Evolutionary conservation across 2,329 filamentous ascomycete genomes (phyloP), one percentile per base, ranked within the genome.

Genomic region (Venturia aucupariae): DNA sequence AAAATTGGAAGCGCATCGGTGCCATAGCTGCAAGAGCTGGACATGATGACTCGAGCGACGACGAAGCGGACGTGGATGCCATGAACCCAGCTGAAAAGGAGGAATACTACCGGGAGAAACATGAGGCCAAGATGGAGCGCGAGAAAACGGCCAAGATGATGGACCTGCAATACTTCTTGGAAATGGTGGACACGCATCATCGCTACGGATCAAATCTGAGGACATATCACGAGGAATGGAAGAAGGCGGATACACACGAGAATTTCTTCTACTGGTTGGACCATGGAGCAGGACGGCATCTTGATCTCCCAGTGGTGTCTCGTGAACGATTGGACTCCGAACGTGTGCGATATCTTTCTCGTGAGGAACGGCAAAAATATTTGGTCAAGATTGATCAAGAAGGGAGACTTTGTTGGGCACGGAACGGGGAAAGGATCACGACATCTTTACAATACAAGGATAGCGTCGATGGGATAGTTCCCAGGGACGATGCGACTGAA

Each of bases 211-310:
- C 86, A 63, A 95, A 94, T 69, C 75, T 96, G 61, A 82, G 89
- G 39, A 83, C 84, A 39, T 97, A 96, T 70, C 92, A 97, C 71
- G 84, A 86, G 66, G 85, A 89, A 68, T 97, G 92, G 92, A 91
- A 91, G 74, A 84, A 83, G 66, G 80, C 85, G 1, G 80, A 89
- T 35, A 93, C 90, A 0, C 84, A 86, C 4, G 88, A 96, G 73
- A 96, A 94, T 72, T 97, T 92, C 81, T 96, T 96, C 74, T 93
- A 92, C 76, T 96, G 92, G 92, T 80, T 96, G 1, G 92, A 97
- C 72, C 81, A 89, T 65, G 92, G 92, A 5, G 87, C 87, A 60
- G 92, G 92, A 0, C 85, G 80, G 68, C 74, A 83, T 46, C 72
- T 94, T 54, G 88, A 93, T 67, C 78, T 93, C 15, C 82, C 85